Evolutionary conservation across 2,329 filamentous ascomycete genomes (phyloP), one percentile per base, ranked within the genome.

Genomic region (Monilinia fructicola): DNA sequence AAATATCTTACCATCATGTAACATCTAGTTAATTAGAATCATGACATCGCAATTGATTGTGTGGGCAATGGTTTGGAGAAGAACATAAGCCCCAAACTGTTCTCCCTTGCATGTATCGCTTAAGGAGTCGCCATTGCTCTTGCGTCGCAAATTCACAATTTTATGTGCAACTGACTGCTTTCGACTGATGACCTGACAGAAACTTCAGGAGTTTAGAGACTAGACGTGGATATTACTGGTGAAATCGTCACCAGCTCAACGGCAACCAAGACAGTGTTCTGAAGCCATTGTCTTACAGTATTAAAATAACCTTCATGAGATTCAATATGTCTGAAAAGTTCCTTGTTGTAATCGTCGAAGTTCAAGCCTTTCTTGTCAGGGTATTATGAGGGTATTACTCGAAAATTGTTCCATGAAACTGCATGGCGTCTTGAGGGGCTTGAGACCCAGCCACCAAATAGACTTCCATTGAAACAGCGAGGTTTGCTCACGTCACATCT

Each of bases 361-460:
- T 26, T 38, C n/a, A 21, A 55, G 4, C 14, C 12, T 31, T 44
- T 9, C 31, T 23, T n/a, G 18, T 31, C 23, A 53, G 23, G 46
- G 14, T 16, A 26, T 31, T 11, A 26, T 52, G 9, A 44, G 28
- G 42, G 31, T 52, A 59, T 65, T 31, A 52, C 23, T 50, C 31
- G 31, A 50, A 44, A 14, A 50, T 53, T 31, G 18, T 60, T 38
- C 64, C 54, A 59, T 65, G 64, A 60, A 54, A 65, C 46, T 65
- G 31, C 46, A 60, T 65, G 64, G 54, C 44, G 46, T 26, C 23
- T 23, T 21, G 26, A 5, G 54, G 18, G 54, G 64, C 54, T 65
- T 65, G 64, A 65, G 46, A 65, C 54, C 50, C 42, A 55, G 23
- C 54, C 54, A 65, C 52, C 54, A 59, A 38, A 38, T 50, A 10